Conservation (phyloP, 805 yeast species). For the Ascoidea tarda region DNA sequence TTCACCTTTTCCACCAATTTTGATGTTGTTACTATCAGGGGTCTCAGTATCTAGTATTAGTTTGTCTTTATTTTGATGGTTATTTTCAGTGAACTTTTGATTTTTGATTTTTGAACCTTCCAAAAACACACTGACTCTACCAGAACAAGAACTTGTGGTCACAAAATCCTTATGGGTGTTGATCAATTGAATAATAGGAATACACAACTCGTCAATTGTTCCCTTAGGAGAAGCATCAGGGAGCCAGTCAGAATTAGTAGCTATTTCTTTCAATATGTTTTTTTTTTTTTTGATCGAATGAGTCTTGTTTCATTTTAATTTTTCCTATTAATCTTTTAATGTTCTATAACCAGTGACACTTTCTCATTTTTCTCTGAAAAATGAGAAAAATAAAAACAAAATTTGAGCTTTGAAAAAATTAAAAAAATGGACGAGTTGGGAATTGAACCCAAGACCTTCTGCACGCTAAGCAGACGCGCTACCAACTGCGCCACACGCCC, state of each 20-base stretch:
- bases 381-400: too few species aligned
- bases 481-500: slow-evolving; percentile 80
- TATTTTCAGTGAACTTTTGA: slow-evolving; percentile 1
- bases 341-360: too few species aligned
- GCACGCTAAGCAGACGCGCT: slow-evolving; percentile 74
- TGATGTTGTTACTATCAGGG: slow-evolving; percentile 10
- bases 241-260: slow-evolving; percentile 22
- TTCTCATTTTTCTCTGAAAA: too few species aligned
- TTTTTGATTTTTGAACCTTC: slow-evolving; percentile 46
- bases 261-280: slow-evolving; percentile 38
- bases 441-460: slow-evolving; percentile 68
- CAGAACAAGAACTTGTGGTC: slow-evolving; percentile 83
- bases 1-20: slow-evolving; percentile 73
- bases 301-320: slow-evolving; percentile 19
- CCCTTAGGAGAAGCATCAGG: slow-evolving; percentile 83
- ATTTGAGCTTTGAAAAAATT: too few species aligned
- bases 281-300: slow-evolving; percentile 56
- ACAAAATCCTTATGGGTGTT: slow-evolving; percentile 55
- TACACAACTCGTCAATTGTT: slow-evolving; percentile 57
- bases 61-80: slow-evolving; percentile 6
- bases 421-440: slow-evolving; percentile 17
- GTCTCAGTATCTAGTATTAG: not conserved
- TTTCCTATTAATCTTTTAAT: not conserved
- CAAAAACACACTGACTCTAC: slow-evolving; percentile 68
- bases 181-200: slow-evolving; percentile 58